Conservation (phyloP, 441 rosid species). For the Sinapis alba region DNA sequence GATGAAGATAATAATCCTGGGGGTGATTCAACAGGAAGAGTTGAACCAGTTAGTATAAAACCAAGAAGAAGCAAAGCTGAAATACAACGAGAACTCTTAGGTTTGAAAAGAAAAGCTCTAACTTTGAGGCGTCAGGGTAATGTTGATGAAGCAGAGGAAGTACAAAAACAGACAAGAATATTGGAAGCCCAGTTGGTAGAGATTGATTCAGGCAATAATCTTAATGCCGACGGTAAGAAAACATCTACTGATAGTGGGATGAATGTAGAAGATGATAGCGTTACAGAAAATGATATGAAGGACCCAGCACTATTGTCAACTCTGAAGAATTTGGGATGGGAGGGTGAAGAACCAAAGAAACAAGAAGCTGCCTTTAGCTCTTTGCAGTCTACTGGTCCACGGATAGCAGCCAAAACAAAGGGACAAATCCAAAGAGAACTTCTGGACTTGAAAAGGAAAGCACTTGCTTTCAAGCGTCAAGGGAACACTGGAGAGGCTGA, state of each 20-base stretch:
- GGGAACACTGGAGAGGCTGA: slow-evolving; percentile 72
- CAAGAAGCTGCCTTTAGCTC: slow-evolving; percentile 34
- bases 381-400: slow-evolving; percentile 35
- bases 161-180: slow-evolving; percentile 57
- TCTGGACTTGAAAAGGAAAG: slow-evolving; percentile 68
- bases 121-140: slow-evolving; percentile 80
- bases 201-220: slow-evolving; percentile 57
- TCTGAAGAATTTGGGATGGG: slow-evolving; percentile 64
- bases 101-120: slow-evolving; percentile 81
- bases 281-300: slow-evolving; percentile 62
- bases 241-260: slow-evolving; percentile 26
- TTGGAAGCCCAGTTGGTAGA: slow-evolving; percentile 69
- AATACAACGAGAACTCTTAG: slow-evolving; percentile 84
- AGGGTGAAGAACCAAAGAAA: slow-evolving; percentile 48
- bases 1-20: slow-evolving; percentile 49
- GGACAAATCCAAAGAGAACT: slow-evolving; percentile 70
- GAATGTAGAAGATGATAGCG: slow-evolving; percentile 48
- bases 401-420: slow-evolving; percentile 49
- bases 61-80: slow-evolving; percentile 73
- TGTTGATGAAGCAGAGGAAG: slow-evolving; percentile 79
- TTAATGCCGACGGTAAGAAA: slow-evolving; percentile 37
- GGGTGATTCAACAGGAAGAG: slow-evolving; percentile 32
- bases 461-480: slow-evolving; percentile 64
- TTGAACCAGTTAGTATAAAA: slow-evolving; percentile 33
- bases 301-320: slow-evolving; percentile 57